Evolutionary conservation across 2,329 filamentous ascomycete species (phyloP), one percentile per base, ranked within the genome.

Genomic region (Scolecobasidium constrictum): DNA sequence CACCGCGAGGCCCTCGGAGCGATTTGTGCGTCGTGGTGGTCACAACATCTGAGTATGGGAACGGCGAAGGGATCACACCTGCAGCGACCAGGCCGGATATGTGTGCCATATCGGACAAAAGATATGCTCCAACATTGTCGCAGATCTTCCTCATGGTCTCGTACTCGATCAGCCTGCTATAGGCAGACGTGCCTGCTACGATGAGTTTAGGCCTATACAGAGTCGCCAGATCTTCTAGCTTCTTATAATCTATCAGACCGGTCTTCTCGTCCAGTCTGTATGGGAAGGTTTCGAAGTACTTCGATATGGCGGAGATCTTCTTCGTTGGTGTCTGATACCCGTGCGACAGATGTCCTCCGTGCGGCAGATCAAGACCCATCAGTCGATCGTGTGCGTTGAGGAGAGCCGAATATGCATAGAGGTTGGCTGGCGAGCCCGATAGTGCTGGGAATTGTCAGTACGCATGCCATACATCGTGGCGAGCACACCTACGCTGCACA

Each of bases 1-100:
- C 92, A 59, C 92, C 92, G 63, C 92, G 86, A 47, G 92, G 92
- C 47, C 92, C 92, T 67, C 92, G 87, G 54, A 98, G 83, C 44
- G 88, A 95, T 77, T 98, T 98, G 80, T 98, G 92, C 37, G 92
- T 98, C 49, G 92, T 98, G 49, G 92, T 98, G 49, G 92, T 98
- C 55, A 98, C 92, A 45, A 98, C 83, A 61, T 98, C 92, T 52
- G 92, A 90, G 64, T 94, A 72, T 50, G 78, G 73, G 71, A 98
- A 98, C 35, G 92, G 92, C 38, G 86, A 88, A 49, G 88, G 86
- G 60, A 96, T 92, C 53, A 95, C 92, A 55, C 81, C 84, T 47
- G 87, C 86, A 40, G 92, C 87, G 50, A 98, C 84, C 38, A 98
- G 78, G 58, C 92, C 92, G 38, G 90, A 96, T 63, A 98, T 96